Evolutionary conservation across 2,329 filamentous ascomycete species (phyloP), one percentile per base, ranked within the genome.

Genomic region (Ceratocystiopsis sp.): DNA sequence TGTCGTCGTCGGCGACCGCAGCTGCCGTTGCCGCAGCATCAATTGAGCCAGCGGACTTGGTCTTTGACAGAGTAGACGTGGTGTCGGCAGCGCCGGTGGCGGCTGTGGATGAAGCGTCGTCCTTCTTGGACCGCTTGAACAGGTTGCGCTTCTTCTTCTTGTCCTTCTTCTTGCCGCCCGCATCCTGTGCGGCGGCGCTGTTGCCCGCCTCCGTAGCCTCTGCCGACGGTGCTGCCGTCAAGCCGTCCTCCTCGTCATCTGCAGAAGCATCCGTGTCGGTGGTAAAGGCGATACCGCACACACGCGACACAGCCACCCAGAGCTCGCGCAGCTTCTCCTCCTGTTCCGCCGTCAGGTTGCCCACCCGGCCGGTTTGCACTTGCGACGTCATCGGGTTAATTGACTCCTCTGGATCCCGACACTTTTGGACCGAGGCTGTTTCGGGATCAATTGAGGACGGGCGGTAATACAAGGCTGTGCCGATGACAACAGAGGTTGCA

Each of bases 331-430:
- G 67, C 64, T 93, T 95, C 49, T 74, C 73, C 54, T 94, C 84
- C 63, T 98, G 78, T 49, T 95, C 87, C 3, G 76, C 61, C n/a
- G 87, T 95, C 46, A 98, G 69, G 52, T 84, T 94, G 46, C 84
- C 86, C 43, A 85, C 74, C 48, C 86, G 78, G 42, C 91, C 91
- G 35, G 80, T 73, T 38, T 70, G 71, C 18, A 56, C 48, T 52
- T 68, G 60, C 29, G 54, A 29, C 25, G 25, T 29, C 25, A 29
- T 29, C 25, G 6, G 25, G 25, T 29, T 7, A 9, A 29, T 2
- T 2, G 10, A 29, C 2, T 29, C 25, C 25, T 29, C 25, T 29
- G 10, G 10, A 29, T 10, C 25, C 19, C 7, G 19, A 21, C 19
- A n/a, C n/a, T n/a, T 21, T 29, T 29, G 25, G 25, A 7, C 10